Conservation (phyloP, 2,329 filamentous ascomycete genomes). For the Exophiala spinifera region DNA sequence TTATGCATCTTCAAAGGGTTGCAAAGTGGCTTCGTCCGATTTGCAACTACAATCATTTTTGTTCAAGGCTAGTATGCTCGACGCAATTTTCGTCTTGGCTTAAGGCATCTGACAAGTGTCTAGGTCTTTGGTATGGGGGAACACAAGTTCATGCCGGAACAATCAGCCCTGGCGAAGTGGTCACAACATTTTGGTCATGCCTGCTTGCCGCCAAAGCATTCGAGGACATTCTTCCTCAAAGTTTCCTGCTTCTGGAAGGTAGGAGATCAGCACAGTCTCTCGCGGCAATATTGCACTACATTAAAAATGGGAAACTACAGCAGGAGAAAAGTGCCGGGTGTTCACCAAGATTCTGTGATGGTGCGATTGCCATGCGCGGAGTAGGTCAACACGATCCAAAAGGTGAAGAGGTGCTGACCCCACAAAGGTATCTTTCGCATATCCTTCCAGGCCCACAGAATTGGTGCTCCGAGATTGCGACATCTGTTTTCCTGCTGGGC, state of each 20-base stretch:
- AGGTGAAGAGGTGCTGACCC: slow-evolving; percentile 11
- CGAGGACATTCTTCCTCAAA: slow-evolving; percentile 70
- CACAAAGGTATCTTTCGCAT: slow-evolving; percentile 71
- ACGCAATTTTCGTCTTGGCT: neutral
- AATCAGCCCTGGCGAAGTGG: slow-evolving; percentile 61
- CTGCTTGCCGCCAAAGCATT: slow-evolving; percentile 73
- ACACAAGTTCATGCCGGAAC: slow-evolving; percentile 61
- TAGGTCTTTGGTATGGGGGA: slow-evolving; percentile 83
- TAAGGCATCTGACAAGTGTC: neutral
- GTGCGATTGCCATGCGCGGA: slow-evolving; percentile 66
- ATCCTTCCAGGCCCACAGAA: slow-evolving; percentile 66
- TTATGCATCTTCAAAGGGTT: slow-evolving; percentile 67
- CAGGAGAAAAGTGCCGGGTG: slow-evolving; percentile 30
- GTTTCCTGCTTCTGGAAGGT: slow-evolving; percentile 75
- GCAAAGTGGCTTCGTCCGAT: slow-evolving; percentile 70
- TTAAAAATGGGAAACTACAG: slow-evolving; percentile 27
- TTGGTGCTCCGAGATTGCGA: slow-evolving; percentile 59
- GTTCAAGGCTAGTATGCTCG: slow-evolving; percentile 50
- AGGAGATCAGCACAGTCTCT: slow-evolving; percentile 68
- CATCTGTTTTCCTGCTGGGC: slow-evolving; percentile 68
- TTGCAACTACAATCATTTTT: slow-evolving; percentile 76
- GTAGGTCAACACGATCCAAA: slow-evolving; percentile 47
- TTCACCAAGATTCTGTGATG: slow-evolving; percentile 51
- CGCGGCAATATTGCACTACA: slow-evolving; percentile 42
- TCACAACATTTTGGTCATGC: slow-evolving; percentile 83